Conservation (phyloP, 768 basidiomycete genomes). For the Tricholomella constricta region DNA sequence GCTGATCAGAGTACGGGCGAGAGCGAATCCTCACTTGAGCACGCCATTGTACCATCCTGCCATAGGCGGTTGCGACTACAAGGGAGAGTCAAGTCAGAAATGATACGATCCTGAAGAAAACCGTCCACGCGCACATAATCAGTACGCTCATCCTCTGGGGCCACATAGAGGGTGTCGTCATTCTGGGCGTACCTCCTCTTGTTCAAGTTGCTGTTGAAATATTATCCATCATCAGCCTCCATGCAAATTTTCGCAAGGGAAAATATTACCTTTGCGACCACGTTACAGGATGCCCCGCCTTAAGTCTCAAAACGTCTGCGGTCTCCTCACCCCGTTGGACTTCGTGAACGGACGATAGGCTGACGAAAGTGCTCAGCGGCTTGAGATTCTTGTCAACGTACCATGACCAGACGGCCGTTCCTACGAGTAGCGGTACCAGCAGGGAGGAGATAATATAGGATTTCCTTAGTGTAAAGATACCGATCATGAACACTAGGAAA, state of each 20-base stretch:
- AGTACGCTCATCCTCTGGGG: constrained; percentile 90
- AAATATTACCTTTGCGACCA: constrained; percentile 79
- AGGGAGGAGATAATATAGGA: constrained; percentile 53
- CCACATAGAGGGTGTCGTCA: constrained; percentile 93
- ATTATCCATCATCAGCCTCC: constrained; percentile 3
- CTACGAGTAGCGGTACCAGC: constrained; percentile 73
- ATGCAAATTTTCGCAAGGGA: not conserved
- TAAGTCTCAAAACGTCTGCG: constrained; percentile 71
- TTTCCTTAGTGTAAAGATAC: constrained; percentile 75
- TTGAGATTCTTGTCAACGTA: constrained; percentile 66
- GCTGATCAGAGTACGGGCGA: not conserved
- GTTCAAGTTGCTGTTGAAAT: constrained; percentile 68
- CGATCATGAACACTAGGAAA: constrained; percentile 96
- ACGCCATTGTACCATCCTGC: constrained; percentile 93
- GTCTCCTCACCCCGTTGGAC: constrained; percentile 89
- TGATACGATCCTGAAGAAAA: not conserved
- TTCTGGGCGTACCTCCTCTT: constrained; percentile 88
- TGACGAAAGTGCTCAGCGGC: constrained; percentile 80
- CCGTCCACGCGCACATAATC: constrained; percentile 64
- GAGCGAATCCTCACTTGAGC: constrained; percentile 61
- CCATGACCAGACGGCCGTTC: constrained; percentile 82
- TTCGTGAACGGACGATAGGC: constrained; percentile 83
- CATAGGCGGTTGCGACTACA: constrained; percentile 97
- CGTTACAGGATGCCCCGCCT: constrained; percentile 84
- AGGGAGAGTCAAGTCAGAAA: constrained; percentile 13